A percentile compares a stretch with the other conserved stretches of the same genome.
Conservation (phyloP, 805 yeast species). For the Blastobotrys parvus region DNA sequence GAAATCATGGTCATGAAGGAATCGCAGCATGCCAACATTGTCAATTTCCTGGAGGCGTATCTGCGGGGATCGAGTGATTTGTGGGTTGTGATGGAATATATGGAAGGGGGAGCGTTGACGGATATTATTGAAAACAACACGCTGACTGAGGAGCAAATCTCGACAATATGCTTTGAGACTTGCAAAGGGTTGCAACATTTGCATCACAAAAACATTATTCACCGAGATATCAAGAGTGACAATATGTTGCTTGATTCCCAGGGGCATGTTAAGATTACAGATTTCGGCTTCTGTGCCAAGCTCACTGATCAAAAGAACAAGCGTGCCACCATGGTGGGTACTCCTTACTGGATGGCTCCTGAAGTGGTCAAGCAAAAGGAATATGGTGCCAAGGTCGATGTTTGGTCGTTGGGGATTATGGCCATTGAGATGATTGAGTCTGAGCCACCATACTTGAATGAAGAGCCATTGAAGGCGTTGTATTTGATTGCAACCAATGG, state of each 20-base stretch:
- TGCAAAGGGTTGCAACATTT: conserved; percentile 84
- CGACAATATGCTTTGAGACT: conserved; percentile 85
- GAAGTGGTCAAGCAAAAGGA: conserved; percentile 75
- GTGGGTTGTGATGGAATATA: conserved; percentile 98
- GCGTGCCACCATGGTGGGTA: conserved; percentile 81
- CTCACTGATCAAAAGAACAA: conserved; percentile 68
- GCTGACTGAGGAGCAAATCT: conserved; percentile 80
- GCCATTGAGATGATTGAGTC: conserved; percentile 83
- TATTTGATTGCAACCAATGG: conserved; percentile 79
- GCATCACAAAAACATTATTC: conserved; percentile 88
- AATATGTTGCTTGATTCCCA: conserved; percentile 75
- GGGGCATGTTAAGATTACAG: conserved; percentile 91
- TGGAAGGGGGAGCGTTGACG: conserved; percentile 98
- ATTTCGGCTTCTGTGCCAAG: conserved; percentile 95
- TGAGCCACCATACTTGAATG: conserved; percentile 77
- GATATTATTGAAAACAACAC: conserved; percentile 88
- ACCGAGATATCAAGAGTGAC: conserved; percentile 94
- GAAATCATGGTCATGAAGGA: conserved; percentile 96
- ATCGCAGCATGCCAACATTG: conserved; percentile 82
- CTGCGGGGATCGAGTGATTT: conserved; percentile 49
- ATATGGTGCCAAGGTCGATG: conserved; percentile 74
- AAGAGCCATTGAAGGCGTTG: conserved; percentile 68
- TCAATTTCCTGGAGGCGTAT: conserved; percentile 85
- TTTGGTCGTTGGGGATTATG: conserved; percentile 81
- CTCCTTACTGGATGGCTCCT: conserved; percentile 90